phyloP scores from a whole-genome alignment of 2,329 filamentous ascomycete species.

The Tolypocladium ovalisporum region DNA sequence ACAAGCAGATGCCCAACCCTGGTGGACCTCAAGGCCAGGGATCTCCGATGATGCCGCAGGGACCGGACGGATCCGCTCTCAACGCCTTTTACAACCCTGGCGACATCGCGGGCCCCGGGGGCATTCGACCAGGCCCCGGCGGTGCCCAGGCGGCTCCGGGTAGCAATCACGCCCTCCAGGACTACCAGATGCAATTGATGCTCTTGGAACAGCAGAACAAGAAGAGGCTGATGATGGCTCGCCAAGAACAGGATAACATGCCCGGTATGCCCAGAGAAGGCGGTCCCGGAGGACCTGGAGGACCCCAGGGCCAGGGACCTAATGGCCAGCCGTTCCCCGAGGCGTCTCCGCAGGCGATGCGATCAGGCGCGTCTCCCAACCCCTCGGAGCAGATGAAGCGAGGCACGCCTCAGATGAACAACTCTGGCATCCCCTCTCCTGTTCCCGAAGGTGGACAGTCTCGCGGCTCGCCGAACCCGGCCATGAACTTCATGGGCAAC shows the following conservation, averaged over 20 bases:
- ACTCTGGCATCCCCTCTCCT: conserved; percentile 58
- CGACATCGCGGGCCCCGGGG: conserved; percentile 45
- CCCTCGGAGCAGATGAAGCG: conserved; percentile 72
- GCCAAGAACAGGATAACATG: conserved; percentile 61
- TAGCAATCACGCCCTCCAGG: conserved; percentile 72
- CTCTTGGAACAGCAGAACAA: conserved; percentile 80
- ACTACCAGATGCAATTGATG: conserved; percentile 88
- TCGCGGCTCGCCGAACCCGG: conserved; percentile 51
- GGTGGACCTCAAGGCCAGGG: conserved; percentile 63
- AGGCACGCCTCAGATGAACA: conserved; percentile 62
- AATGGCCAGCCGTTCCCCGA: conserved; percentile 56
- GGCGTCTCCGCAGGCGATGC: conserved; percentile 57
- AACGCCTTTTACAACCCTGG: conserved; percentile 52
- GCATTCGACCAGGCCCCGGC: conserved; percentile 45
- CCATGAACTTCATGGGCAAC: conserved; percentile 51
- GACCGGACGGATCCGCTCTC: conserved; percentile 51
- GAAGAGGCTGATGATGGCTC: conserved; percentile 74
- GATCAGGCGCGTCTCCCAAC: conserved; percentile 64
- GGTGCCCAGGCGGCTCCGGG: conserved; percentile 34
- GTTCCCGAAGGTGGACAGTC: conserved; percentile 59
- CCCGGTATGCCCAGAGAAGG: conserved; percentile 38
- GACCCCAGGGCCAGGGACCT: conserved; percentile 41
- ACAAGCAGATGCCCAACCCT: conserved; percentile 66
- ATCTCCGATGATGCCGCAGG: conserved; percentile 71
- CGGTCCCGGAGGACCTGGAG: conserved; percentile 39